Conservation (phyloP, 768 basidiomycete species). For the Suillus subaureus region DNA sequence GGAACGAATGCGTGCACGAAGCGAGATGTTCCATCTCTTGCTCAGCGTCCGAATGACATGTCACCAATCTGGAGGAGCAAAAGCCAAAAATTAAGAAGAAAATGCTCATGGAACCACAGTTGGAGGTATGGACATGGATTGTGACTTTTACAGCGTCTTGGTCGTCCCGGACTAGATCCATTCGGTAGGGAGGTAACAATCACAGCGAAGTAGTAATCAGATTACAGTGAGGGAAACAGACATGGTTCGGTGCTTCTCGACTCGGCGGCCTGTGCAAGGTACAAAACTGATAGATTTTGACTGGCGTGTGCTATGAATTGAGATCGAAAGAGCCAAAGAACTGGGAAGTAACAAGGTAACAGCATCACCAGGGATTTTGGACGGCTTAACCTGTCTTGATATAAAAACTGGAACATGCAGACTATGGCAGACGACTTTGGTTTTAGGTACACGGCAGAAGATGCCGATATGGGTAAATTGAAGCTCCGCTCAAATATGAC, state of each 20-base stretch:
- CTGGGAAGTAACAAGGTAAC: constrained; percentile 7
- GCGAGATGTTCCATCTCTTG: background rate
- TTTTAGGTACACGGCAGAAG: constrained; percentile 17
- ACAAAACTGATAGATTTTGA: background rate
- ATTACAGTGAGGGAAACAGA: background rate
- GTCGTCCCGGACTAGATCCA: background rate
- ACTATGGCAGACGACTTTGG: background rate
- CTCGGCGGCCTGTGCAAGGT: background rate
- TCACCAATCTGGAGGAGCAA: background rate
- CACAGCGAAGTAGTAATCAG: background rate
- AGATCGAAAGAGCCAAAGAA: background rate
- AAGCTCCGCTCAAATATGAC: constrained; percentile 28
- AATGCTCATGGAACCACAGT: too few relatives aligned
- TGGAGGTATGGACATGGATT: background rate
- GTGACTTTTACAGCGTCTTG: background rate
- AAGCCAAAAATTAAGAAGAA: background rate
- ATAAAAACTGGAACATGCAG: background rate
- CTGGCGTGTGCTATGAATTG: background rate
- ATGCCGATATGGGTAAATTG: constrained; percentile 23
- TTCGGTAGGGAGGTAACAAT: background rate
- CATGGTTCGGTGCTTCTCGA: background rate
- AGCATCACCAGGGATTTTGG: background rate
- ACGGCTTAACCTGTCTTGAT: background rate
- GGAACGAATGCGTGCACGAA: background rate
- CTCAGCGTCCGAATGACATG: background rate